Evolutionary conservation across 257 asterid genomes (phyloP).

Genomic region (Striga asiatica): DNA sequence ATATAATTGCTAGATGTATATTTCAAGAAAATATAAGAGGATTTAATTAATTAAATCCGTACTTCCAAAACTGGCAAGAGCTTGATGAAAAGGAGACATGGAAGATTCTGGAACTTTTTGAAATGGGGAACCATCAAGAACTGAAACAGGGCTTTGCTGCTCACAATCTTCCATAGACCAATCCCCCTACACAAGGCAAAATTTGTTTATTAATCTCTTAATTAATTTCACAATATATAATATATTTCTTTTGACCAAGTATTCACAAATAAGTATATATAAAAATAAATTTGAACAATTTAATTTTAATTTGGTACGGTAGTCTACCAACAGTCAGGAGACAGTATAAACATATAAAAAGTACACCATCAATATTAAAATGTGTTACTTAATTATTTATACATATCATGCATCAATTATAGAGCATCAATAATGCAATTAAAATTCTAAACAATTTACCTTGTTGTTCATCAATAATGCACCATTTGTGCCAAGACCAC

Average conservation of each 20-base stretch:
- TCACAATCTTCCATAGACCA: constrained; percentile 40
- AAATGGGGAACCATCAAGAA: constrained; percentile 67
- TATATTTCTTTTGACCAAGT: neutral
- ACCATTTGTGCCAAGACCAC: neutral
- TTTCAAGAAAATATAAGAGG: neutral
- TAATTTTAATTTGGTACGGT: neutral
- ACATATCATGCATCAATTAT: too few species aligned
- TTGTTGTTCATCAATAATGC: constrained; percentile 15
- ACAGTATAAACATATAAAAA: neutral
- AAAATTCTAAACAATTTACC: constrained; percentile 12
- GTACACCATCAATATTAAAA: neutral
- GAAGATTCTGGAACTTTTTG: constrained; percentile 24
- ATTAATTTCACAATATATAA: neutral
- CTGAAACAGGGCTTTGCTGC: constrained; percentile 71
- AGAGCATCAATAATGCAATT: neutral
- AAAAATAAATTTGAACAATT: neutral
- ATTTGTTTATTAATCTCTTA: neutral
- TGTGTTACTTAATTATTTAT: too few species aligned
- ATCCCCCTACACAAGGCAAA: constrained; percentile 21
- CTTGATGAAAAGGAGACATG: neutral
- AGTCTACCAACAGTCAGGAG: neutral
- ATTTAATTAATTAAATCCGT: neutral
- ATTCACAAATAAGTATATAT: neutral
- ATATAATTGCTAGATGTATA: too few species aligned
- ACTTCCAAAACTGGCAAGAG: constrained; percentile 15